Percentiles rank a stretch among this genome's conserved stretches.
Evolutionary conservation across 2,329 filamentous ascomycete genomes (phyloP).

Genomic region (Byssoonygena ceratinophila): DNA sequence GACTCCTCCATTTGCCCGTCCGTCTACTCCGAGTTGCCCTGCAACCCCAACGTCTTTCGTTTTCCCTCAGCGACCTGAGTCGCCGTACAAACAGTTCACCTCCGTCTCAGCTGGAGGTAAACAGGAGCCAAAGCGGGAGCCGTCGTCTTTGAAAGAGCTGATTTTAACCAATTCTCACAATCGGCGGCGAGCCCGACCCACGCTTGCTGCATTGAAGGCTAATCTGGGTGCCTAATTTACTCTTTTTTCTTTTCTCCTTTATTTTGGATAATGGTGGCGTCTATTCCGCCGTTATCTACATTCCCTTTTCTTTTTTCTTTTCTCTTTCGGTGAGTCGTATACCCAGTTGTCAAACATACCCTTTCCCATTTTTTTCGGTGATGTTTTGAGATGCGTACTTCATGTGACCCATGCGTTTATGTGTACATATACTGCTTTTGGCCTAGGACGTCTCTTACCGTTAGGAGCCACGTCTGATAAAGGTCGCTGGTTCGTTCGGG

Average conservation of each 20-base stretch:
- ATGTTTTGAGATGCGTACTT: neutral
- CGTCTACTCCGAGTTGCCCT: neutral
- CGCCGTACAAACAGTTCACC: neutral
- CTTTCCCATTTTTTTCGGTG: neutral
- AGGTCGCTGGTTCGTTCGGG: too few relatives aligned
- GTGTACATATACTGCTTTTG: neutral
- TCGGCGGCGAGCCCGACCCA: slow-evolving; percentile 1
- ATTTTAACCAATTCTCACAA: slow-evolving; percentile 7
- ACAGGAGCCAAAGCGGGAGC: neutral
- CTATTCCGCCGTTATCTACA: neutral
- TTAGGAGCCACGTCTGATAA: too few relatives aligned
- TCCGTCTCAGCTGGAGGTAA: neutral
- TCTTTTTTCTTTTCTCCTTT: neutral
- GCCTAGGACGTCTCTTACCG: neutral
- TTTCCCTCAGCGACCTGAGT: neutral
- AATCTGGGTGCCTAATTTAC: neutral
- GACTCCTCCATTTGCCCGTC: neutral
- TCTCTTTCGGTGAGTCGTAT: neutral
- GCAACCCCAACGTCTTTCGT: neutral
- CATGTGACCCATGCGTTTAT: too few relatives aligned
- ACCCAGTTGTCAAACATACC: neutral
- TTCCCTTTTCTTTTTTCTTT: neutral
- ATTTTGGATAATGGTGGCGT: neutral
- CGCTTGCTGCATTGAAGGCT: slow-evolving; percentile 1
- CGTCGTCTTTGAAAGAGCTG: slow-evolving; percentile 1